Evolutionary conservation across 129 eudicot species (phyloP).

Genomic region (Silybum marianum): DNA sequence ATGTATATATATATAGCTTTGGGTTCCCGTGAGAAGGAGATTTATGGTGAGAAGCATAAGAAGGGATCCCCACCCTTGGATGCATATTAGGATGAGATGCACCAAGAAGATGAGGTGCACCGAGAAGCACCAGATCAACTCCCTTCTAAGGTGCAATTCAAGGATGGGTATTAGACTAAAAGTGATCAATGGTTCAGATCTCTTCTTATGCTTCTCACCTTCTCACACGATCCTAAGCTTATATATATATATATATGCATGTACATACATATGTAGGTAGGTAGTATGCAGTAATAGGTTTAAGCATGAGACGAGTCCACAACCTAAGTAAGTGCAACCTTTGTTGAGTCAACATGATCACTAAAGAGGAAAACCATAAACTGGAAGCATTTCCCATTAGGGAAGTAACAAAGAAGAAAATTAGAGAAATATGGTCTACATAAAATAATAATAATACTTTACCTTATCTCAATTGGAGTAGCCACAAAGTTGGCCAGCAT

Average conservation of each 20-base stretch:
- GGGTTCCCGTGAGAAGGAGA: too few species aligned
- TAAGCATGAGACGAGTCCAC: conserved; percentile 2
- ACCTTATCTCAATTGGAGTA: conserved; percentile 96
- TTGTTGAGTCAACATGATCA: conserved; percentile 2
- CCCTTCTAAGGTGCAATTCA: too few species aligned
- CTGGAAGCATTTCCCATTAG: conserved; percentile 2
- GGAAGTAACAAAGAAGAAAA: conserved; percentile 4
- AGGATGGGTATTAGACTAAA: too few species aligned
- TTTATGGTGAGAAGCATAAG: too few species aligned
- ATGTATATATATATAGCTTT: too few species aligned
- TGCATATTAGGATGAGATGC: too few species aligned
- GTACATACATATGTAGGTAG: not conserved
- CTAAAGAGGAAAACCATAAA: not conserved
- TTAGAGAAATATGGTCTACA: not conserved
- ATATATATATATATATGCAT: too few species aligned
- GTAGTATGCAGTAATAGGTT: not conserved
- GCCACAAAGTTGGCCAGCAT: conserved; percentile 82
- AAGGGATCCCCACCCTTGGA: too few species aligned
- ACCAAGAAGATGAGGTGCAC: too few species aligned
- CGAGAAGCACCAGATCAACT: too few species aligned
- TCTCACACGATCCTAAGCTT: not conserved
- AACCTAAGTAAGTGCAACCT: not conserved
- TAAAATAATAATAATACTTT: conserved; percentile 6
- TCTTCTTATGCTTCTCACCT: too few species aligned
- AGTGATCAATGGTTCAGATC: too few species aligned